Percentiles rank a stretch among this genome's conserved stretches.
Evolutionary conservation across 371 early-diverging fungal species (phyloP).

Genomic region (Mucor racemosus): DNA sequence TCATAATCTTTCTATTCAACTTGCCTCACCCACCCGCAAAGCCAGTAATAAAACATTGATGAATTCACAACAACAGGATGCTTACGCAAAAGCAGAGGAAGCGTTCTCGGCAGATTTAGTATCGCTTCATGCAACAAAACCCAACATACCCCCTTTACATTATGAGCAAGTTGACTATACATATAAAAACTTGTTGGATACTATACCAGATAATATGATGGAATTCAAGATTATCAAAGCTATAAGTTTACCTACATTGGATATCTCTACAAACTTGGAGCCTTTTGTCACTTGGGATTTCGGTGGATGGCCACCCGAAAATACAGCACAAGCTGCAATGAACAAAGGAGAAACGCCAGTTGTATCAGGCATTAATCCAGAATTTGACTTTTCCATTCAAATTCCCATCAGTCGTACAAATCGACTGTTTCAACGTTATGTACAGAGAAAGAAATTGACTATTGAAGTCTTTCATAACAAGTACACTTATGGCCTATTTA

Average conservation of each 20-base stretch:
- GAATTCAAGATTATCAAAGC: conserved; percentile 65
- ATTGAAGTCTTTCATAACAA: conserved; percentile 74
- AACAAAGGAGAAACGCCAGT: conserved; percentile 75
- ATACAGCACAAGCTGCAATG: conserved; percentile 51
- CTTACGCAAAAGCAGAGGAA: conserved; percentile 64
- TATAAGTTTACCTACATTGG: conserved; percentile 59
- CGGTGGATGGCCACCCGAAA: conserved; percentile 76
- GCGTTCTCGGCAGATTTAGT: conserved; percentile 62
- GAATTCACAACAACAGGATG: conserved; percentile 16
- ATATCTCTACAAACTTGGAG: conserved; percentile 62
- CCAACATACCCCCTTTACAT: conserved; percentile 57
- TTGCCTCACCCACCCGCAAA: conserved; percentile 30
- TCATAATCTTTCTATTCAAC: conserved; percentile 59
- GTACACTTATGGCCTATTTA: conserved; percentile 63
- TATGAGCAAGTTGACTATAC: conserved; percentile 67
- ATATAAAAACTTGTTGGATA: conserved; percentile 58
- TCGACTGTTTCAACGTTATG: conserved; percentile 63
- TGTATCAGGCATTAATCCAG: conserved; percentile 54
- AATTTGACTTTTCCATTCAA: conserved; percentile 59
- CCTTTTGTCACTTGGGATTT: conserved; percentile 73
- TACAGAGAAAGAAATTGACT: conserved; percentile 70
- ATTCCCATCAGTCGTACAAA: conserved; percentile 69
- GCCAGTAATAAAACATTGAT: conserved; percentile 13
- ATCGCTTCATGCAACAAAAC: conserved; percentile 52
- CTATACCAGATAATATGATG: conserved; percentile 70